Percentiles rank a stretch among this genome's conserved stretches.
Conservation (phyloP, 164 flowering plant genomes). For the Vitis rotundifolia region DNA sequence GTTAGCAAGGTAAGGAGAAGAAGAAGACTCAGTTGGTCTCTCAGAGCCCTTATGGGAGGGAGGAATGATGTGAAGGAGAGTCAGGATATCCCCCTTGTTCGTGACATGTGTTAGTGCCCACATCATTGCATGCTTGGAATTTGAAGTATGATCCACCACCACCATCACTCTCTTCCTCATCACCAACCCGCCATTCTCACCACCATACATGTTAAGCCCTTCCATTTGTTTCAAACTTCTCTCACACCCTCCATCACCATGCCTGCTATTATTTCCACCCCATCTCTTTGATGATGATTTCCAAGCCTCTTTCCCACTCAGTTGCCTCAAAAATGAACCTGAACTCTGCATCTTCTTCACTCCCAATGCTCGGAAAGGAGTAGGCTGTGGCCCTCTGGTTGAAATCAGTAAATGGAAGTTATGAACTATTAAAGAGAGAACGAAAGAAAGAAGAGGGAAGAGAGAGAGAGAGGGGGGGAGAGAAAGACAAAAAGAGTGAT, state of each 20-base stretch:
- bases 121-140: conserved; percentile 86
- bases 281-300: conserved; percentile 70
- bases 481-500: not conserved
- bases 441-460: not conserved
- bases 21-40: conserved; percentile 12
- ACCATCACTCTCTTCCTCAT: conserved; percentile 89
- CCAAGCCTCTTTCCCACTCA: conserved; percentile 66
- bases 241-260: conserved; percentile 15
- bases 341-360: conserved; percentile 41
- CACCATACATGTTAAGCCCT: conserved; percentile 28
- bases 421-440: not conserved
- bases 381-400: too few relatives aligned
- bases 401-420: not conserved
- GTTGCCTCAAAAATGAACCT: conserved; percentile 63
- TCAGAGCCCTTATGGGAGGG: conserved; percentile 10
- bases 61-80: conserved; percentile 70
- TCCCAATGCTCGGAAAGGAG: not conserved
- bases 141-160: conserved; percentile 61
- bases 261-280: conserved; percentile 22
- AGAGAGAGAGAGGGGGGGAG: conserved; percentile 5
- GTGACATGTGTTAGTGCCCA: conserved; percentile 92
- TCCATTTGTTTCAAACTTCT: conserved; percentile 53
- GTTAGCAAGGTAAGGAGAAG: conserved; percentile 52
- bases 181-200: conserved; percentile 30
- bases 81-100: conserved; percentile 79